These are phyloP conservation scores for Ophiocordyceps polyrhachis-furcata DNA, from an alignment of 2,329 filamentous ascomycete species.

Conservation along the genomic window DNA sequence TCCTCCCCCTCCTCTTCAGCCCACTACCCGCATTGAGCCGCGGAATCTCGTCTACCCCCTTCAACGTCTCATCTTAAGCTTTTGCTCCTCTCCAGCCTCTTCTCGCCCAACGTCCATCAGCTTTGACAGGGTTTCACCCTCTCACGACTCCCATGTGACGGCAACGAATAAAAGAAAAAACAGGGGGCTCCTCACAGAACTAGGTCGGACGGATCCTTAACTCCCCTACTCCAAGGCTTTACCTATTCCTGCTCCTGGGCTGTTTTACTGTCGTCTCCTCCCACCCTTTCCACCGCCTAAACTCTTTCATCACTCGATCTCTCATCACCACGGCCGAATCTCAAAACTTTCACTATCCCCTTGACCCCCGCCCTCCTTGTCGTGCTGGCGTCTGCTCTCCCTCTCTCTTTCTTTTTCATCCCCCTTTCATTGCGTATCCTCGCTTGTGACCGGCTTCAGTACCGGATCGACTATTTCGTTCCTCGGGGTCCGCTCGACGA, in stretches of 20 bases:
- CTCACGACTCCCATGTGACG: conserved; percentile 1
- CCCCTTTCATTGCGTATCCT: neutral
- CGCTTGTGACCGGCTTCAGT: neutral
- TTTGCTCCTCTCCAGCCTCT: neutral
- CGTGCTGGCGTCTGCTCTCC: too few species aligned
- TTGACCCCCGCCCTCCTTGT: neutral
- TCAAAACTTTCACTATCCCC: neutral
- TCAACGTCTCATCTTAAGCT: neutral
- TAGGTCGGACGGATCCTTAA: conserved; percentile 1
- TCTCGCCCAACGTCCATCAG: neutral
- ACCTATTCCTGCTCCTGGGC: neutral
- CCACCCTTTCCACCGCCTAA: neutral
- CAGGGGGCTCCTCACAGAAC: neutral
- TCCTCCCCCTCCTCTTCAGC: neutral
- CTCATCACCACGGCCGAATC: neutral
- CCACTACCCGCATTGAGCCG: neutral
- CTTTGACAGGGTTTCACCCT: neutral
- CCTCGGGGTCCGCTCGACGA: neutral
- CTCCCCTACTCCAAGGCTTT: neutral
- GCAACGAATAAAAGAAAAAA: neutral
- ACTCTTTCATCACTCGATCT: neutral
- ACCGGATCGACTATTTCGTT: neutral
- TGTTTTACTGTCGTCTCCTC: neutral
- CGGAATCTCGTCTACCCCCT: neutral
- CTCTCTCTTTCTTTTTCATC: neutral